A percentile compares a stretch with the other conserved stretches of the same genome.
Conservation (phyloP, 2,329 filamentous ascomycete species). For the Monilinia polystroma region DNA sequence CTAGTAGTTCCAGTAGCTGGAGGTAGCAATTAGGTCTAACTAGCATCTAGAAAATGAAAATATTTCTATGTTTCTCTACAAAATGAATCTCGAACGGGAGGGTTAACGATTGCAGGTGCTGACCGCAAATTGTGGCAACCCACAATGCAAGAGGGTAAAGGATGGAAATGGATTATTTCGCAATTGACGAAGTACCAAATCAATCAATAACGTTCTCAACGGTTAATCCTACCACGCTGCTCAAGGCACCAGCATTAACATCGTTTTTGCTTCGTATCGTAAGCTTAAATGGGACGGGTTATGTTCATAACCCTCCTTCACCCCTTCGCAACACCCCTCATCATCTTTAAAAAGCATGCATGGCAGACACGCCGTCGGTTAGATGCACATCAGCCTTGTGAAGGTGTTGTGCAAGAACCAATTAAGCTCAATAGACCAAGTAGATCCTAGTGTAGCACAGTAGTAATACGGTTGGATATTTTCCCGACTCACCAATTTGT, state of each 20-base stretch:
- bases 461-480: constrained; percentile 13
- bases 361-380: constrained; percentile 14
- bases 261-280: neutral
- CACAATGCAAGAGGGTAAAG: neutral
- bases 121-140: neutral
- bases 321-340: neutral
- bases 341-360: constrained; percentile 14
- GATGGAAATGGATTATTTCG: neutral
- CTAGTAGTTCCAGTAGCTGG: no score
- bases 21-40: neutral
- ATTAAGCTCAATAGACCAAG: constrained; percentile 12
- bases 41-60: neutral
- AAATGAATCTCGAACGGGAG: neutral
- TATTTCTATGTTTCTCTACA: neutral
- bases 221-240: neutral
- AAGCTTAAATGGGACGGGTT: neutral
- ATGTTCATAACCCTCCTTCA: constrained; percentile 7
- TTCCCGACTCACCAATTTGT: neutral
- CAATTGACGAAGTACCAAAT: neutral
- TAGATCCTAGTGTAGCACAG: neutral
- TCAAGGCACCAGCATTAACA: constrained; percentile 16
- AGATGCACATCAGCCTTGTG: constrained; percentile 30
- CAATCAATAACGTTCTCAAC: neutral
- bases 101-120: neutral
- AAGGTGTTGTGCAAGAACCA: constrained; percentile 15